A percentile compares a stretch with the other conserved stretches of the same genome.
Evolutionary conservation across 257 asterid genomes (phyloP).

Genomic region (Petunia secreta): DNA sequence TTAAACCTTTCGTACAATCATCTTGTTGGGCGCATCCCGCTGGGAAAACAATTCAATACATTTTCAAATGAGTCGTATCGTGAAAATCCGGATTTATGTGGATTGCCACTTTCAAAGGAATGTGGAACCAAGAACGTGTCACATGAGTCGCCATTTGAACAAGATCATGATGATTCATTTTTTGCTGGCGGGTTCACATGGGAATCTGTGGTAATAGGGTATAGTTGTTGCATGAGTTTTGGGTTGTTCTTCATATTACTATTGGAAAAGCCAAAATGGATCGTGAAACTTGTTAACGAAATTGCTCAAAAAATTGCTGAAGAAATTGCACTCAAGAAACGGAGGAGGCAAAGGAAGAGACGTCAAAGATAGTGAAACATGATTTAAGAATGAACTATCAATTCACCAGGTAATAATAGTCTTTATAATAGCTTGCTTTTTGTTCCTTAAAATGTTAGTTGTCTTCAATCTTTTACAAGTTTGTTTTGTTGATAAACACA

Average conservation of each 20-base stretch:
- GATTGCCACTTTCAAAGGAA: slow-evolving; percentile 18
- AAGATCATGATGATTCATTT: neutral
- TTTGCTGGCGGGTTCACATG: neutral
- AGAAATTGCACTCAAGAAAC: neutral
- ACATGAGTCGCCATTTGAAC: neutral
- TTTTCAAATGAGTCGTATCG: slow-evolving; percentile 2
- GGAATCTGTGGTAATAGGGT: neutral
- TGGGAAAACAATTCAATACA: neutral
- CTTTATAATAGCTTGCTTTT: neutral
- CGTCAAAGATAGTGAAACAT: neutral
- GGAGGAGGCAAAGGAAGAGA: neutral
- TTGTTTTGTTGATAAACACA: too few relatives aligned
- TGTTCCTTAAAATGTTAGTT: neutral
- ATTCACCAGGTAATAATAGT: neutral
- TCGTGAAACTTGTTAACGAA: neutral
- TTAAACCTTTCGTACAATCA: slow-evolving; percentile 8
- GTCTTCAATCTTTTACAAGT: too few relatives aligned
- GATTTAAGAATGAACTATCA: neutral
- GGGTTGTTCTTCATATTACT: neutral
- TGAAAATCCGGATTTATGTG: neutral
- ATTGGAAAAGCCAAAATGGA: slow-evolving; percentile 5
- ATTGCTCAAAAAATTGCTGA: neutral
- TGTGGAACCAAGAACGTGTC: slow-evolving; percentile 8
- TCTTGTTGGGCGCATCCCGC: slow-evolving; percentile 2
- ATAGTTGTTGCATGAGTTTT: neutral